Evolutionary conservation across 768 basidiomycete species (phyloP), one percentile per base, ranked within the genome.

Genomic region (Suillus lakei): DNA sequence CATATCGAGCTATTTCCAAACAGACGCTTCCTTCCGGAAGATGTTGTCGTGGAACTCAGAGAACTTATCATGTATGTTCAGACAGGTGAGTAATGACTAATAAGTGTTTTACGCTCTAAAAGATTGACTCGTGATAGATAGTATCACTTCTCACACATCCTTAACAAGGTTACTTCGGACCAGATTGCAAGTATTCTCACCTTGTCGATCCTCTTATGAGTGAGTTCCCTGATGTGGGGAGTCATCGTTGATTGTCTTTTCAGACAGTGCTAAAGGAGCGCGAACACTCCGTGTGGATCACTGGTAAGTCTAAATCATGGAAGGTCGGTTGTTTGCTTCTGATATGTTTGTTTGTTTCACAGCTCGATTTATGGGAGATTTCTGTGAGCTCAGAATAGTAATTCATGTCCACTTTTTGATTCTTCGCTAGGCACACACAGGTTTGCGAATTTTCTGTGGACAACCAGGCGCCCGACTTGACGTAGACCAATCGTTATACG

Each of bases 281-380:
- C 8, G 46, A 62, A 30, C 61, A 64, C 21, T 64, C 58, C 15
- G 64, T 63, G 1, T 63, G 64, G 34, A 48, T 63, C 16, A 23
- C n/a, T 1, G 64, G 64, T 51, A 61, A 34, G 30, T n/a, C 0
- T 23, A 36, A 3, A 34, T 39, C 43, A 15, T 3, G 7, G 58
- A 21, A 15, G 3, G 18, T 21, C 28, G 3, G 28, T 28, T 12
- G 12, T 5, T 26, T 28, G 16, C 0, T 39, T 58, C 28, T 62
- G 5, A 62, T 39, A 36, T 9, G 16, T 16, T 21, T 16, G 5
- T 3, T 21, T 4, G 9, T 9, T 69, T 3, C 50, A n/a, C 60
- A 85, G 83, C 76, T 38, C 78, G 80, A 21, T 66, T 84, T 6
- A 83, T 86, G 84, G 72, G 69, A 50, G 62, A 77, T 16, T 82